phyloP scores from a whole-genome alignment of 345 rosid species.

The Melastoma malabathricum region DNA sequence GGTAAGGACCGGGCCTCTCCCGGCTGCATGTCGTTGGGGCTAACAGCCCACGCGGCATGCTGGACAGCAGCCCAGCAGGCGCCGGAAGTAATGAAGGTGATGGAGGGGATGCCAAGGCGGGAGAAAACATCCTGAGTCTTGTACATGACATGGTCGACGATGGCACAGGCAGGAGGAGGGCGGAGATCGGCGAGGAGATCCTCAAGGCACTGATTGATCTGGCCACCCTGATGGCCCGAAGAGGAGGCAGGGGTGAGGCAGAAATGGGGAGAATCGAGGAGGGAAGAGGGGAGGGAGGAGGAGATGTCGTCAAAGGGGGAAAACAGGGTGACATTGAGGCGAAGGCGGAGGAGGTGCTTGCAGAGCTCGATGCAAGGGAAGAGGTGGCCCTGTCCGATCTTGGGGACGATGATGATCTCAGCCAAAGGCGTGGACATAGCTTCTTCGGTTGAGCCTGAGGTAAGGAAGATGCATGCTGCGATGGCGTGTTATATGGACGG shows the following conservation, averaged over 20 bases:
- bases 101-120: slow-evolving; percentile 19
- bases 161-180: slow-evolving; percentile 19
- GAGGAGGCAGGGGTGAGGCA: slow-evolving; percentile 5
- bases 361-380: slow-evolving; percentile 24
- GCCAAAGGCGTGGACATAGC: not conserved
- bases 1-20: slow-evolving; percentile 24
- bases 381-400: slow-evolving; percentile 20
- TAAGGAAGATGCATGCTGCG: too few relatives aligned
- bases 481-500: too few relatives aligned
- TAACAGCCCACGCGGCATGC: slow-evolving; percentile 26
- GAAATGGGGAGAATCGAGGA: slow-evolving; percentile 9
- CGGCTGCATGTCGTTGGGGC: slow-evolving; percentile 15
- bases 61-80: slow-evolving; percentile 36
- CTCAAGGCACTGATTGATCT: slow-evolving; percentile 13
- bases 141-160: slow-evolving; percentile 31
- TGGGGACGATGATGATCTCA: slow-evolving; percentile 19
- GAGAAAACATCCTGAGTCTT: slow-evolving; percentile 15
- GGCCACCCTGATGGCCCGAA: not conserved
- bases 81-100: slow-evolving; percentile 32
- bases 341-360: slow-evolving; percentile 11
- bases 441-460: not conserved
- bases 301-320: slow-evolving; percentile 11
- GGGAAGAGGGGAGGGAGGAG: slow-evolving; percentile 14
- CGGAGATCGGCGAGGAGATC: slow-evolving; percentile 6
- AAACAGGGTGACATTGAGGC: slow-evolving; percentile 10